Base-by-base conservation (phyloP, 208 protist genomes). In the Leishmania guyanensis region DNA sequence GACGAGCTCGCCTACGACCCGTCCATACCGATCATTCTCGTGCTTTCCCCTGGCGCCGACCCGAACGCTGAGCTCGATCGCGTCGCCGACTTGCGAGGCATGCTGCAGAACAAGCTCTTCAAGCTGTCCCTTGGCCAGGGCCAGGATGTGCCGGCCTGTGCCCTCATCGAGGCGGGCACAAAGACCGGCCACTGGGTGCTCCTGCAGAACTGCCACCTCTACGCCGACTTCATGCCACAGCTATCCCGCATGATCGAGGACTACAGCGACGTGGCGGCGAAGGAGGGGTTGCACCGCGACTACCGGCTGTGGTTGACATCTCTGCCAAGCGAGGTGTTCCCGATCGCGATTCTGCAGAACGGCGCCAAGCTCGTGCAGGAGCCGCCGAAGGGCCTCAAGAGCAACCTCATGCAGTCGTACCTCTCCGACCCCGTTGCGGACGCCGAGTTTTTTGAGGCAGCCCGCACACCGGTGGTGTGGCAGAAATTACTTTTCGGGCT, bases 231-330 rank as follows among this genome's bases (percentile, higher is more conserved):
- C 85, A 98, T 99, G 97, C 97, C 98, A 5, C 84, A 86, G 22
- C 89, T 99, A 8, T 95, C 98, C 50, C 92, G 95, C 48, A 89
- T 99, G 71, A 97, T 99, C 68, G 97, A 99, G 88, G 88, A 96
- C 81, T 97, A 98, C 82, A 96, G 92, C 78, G 92, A 97, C 72
- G 90, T 93, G 50, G 84, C 89, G 29, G 91, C 92, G 46, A 97
- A 99, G 86, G 88, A 94, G 51, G 93, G 92, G 75, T 88, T 99
- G 74, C 87, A 99, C 89, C 89, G 89, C 64, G 90, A 99, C 76
- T 99, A 99, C 92, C 93, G 99, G 29, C 86, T 99, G 22, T 99
- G 99, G 98, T 93, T 99, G 46, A 99, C 99, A 17, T 98, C 97
- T 12, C 97, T 99, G 87, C 99, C 99, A 12, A 97, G 96, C 65